Conservation (phyloP, 257 asterid genomes). For the Craterostigma plantagineum region DNA sequence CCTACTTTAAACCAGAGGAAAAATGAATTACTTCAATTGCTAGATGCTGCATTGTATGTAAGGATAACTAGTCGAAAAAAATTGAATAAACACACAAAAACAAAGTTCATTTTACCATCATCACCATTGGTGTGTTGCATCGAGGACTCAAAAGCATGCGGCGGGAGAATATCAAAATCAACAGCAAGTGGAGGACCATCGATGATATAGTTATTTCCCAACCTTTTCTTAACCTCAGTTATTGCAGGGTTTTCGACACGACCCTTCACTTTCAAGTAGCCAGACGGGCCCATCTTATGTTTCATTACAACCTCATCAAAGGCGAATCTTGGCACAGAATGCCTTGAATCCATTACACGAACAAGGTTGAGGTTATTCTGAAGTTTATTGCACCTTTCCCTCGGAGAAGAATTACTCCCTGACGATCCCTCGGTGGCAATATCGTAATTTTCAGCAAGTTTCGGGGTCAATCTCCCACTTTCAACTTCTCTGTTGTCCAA, state of each 20-base stretch:
- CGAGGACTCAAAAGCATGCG: slow-evolving; percentile 57
- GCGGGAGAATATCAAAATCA: slow-evolving; percentile 75
- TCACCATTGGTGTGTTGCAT: slow-evolving; percentile 20
- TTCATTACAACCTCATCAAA: slow-evolving; percentile 23
- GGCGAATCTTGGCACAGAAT: slow-evolving; percentile 25
- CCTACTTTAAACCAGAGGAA: too few relatives aligned
- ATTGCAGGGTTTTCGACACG: slow-evolving; percentile 60
- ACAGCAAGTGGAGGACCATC: slow-evolving; percentile 91
- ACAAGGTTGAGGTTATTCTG: slow-evolving; percentile 23
- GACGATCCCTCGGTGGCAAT: slow-evolving; percentile 42
- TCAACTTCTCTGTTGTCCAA: slow-evolving; percentile 60
- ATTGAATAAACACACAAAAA: background rate
- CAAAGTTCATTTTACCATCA: slow-evolving; percentile 13
- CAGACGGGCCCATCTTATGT: slow-evolving; percentile 70
- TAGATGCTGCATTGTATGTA: too few relatives aligned
- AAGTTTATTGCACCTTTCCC: slow-evolving; percentile 15
- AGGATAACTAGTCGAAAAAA: too few relatives aligned
- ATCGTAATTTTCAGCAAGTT: slow-evolving; percentile 20
- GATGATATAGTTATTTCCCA: slow-evolving; percentile 51
- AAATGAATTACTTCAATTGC: too few relatives aligned
- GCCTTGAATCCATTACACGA: slow-evolving; percentile 27
- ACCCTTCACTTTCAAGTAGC: slow-evolving; percentile 83
- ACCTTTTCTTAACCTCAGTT: slow-evolving; percentile 69
- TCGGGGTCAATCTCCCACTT: slow-evolving; percentile 38
- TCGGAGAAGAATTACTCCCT: slow-evolving; percentile 53